Evolutionary conservation across 208 protist species (phyloP).

Genomic region (Acanthamoeba healyi): DNA sequence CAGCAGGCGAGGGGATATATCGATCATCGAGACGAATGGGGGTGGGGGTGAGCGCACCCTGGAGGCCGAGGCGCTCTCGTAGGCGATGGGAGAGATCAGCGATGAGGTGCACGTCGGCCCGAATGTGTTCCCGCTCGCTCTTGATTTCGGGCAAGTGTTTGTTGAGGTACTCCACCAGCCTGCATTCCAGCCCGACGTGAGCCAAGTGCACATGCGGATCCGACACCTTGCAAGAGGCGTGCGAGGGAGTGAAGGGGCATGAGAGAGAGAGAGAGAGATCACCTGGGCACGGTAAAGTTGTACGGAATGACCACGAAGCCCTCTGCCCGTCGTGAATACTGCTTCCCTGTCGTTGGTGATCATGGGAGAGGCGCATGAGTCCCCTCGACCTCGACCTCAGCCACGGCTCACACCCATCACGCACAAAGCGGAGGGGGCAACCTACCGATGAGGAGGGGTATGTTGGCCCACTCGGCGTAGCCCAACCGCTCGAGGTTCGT

Average conservation of each 20-base stretch:
- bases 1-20: too few species aligned
- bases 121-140: not conserved
- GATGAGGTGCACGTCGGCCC: not conserved
- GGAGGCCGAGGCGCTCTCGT: not conserved
- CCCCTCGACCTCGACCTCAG: too few species aligned
- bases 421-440: too few species aligned
- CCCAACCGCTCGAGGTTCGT: not conserved
- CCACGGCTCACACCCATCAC: too few species aligned
- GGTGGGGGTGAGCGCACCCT: not conserved
- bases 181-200: not conserved
- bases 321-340: slow-evolving; percentile 1
- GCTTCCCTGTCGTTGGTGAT: not conserved
- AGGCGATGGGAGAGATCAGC: not conserved
- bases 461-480: not conserved
- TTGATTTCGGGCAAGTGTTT: not conserved
- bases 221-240: not conserved
- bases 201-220: too few species aligned
- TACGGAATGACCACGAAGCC: not conserved
- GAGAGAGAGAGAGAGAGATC: not conserved
- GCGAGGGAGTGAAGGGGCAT: not conserved
- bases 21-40: too few species aligned
- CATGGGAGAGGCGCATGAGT: too few species aligned
- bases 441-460: not conserved
- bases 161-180: slow-evolving; percentile 14
- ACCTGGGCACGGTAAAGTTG: slow-evolving; percentile 19